Evolutionary conservation across 106 monocot genomes (phyloP).

Genomic region (Dendrobium huoshanense): DNA sequence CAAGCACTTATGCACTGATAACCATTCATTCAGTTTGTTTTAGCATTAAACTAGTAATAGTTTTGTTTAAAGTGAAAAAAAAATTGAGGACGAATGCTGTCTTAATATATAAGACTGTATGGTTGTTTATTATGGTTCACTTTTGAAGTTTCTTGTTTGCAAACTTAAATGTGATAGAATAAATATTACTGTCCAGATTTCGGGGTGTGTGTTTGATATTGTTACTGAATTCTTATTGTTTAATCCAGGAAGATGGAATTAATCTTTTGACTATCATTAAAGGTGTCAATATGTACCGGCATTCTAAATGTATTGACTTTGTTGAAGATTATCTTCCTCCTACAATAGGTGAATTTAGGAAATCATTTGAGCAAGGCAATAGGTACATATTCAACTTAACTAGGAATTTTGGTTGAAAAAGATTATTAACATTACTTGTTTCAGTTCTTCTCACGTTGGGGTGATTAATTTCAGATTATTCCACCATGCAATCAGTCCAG

Average conservation of each 20-base stretch:
- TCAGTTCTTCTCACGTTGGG: not conserved
- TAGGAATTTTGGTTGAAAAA: not conserved
- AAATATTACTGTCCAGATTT: not conserved
- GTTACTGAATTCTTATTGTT: constrained; percentile 3
- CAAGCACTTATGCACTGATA: not conserved
- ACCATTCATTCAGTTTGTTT: not conserved
- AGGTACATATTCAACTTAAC: constrained; percentile 6
- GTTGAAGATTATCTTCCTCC: constrained; percentile 27
- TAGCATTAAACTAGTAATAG: not conserved
- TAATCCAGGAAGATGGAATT: constrained; percentile 24
- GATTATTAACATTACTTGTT: not conserved
- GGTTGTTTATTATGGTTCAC: not conserved
- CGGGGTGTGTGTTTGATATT: not conserved
- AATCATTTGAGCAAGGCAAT: constrained; percentile 10
- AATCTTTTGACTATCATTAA: constrained; percentile 20
- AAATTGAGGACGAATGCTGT: not conserved
- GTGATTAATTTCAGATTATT: constrained; percentile 41
- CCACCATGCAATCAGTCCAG: constrained; percentile 48
- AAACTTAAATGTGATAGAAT: not conserved
- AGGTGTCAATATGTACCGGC: constrained; percentile 15
- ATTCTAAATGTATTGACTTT: constrained; percentile 16
- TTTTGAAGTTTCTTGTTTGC: not conserved
- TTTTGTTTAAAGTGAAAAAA: not conserved
- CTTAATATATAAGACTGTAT: not conserved
- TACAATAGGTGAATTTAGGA: constrained; percentile 16